Conservation (phyloP, 306 rosid species). For the Fragaria nilgerrensis region DNA sequence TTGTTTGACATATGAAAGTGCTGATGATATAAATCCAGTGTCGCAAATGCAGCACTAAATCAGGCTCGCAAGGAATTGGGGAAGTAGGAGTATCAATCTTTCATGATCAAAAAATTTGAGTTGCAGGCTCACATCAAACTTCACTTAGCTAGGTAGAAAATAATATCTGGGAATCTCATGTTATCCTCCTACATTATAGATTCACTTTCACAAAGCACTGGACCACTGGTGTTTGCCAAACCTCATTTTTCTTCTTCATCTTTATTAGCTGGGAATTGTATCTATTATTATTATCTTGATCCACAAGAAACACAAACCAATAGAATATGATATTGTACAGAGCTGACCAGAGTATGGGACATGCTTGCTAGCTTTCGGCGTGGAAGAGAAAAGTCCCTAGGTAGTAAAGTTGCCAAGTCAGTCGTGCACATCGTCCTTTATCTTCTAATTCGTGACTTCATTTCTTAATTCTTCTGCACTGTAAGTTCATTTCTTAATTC, state of each 20-base stretch:
- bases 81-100: not conserved
- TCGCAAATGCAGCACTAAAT: too few relatives aligned
- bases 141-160: not conserved
- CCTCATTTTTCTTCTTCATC: not conserved
- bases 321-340: not conserved
- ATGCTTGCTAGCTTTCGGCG: conserved; percentile 10
- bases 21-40: too few relatives aligned
- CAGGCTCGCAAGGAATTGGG: not conserved
- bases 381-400: conserved; percentile 1
- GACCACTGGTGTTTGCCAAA: conserved; percentile 5
- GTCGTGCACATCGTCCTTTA: not conserved
- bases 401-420: conserved; percentile 3
- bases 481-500: not conserved
- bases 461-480: not conserved
- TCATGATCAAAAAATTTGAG: not conserved
- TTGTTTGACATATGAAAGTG: too few relatives aligned
- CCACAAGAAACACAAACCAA: conserved; percentile 2
- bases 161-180: not conserved
- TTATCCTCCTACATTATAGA: not conserved
- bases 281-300: not conserved
- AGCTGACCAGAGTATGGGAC: not conserved
- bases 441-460: not conserved
- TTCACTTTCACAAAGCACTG: not conserved
- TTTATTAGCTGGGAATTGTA: not conserved
- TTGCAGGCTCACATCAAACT: conserved; percentile 1